Conservation (phyloP, 2,329 filamentous ascomycete genomes). For the Annulohypoxylon truncatum region DNA sequence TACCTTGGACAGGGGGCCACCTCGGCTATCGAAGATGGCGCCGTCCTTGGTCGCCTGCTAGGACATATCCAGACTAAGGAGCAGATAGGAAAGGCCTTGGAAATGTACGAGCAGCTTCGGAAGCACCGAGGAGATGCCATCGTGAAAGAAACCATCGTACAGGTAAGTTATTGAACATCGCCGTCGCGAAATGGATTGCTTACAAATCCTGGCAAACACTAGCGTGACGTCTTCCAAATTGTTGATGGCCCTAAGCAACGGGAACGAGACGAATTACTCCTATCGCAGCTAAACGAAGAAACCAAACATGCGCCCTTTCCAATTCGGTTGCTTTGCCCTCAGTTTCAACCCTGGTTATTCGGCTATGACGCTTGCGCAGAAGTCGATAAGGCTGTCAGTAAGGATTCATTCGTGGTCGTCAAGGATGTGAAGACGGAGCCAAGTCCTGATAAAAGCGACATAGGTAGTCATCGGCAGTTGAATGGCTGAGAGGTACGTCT, state of each 20-base stretch:
- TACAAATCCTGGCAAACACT: neutral
- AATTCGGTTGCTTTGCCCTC: constrained; percentile 71
- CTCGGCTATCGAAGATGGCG: constrained; percentile 74
- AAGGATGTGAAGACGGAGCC: neutral
- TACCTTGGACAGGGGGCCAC: constrained; percentile 75
- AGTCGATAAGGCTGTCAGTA: constrained; percentile 55
- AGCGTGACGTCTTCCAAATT: constrained; percentile 66
- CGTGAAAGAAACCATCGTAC: constrained; percentile 70
- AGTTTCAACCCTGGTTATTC: constrained; percentile 72
- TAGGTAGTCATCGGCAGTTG: neutral
- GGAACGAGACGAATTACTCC: constrained; percentile 67
- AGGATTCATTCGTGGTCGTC: constrained; percentile 36
- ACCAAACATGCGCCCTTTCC: constrained; percentile 67
- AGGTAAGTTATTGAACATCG: constrained; percentile 38
- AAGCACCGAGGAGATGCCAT: constrained; percentile 65
- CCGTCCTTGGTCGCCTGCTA: constrained; percentile 70
- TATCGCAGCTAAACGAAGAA: constrained; percentile 63
- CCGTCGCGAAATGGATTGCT: neutral
- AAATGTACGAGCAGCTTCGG: constrained; percentile 60
- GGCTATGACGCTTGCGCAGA: constrained; percentile 71
- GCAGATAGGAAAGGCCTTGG: constrained; percentile 58
- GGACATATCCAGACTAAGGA: constrained; percentile 60
- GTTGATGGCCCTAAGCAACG: constrained; percentile 67
- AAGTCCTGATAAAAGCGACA: neutral
- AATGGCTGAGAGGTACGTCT: neutral